These are phyloP conservation scores for Calcarisporium arbuscula DNA, from an alignment of 2,329 filamentous ascomycete genomes.

Conservation along the genomic window DNA sequence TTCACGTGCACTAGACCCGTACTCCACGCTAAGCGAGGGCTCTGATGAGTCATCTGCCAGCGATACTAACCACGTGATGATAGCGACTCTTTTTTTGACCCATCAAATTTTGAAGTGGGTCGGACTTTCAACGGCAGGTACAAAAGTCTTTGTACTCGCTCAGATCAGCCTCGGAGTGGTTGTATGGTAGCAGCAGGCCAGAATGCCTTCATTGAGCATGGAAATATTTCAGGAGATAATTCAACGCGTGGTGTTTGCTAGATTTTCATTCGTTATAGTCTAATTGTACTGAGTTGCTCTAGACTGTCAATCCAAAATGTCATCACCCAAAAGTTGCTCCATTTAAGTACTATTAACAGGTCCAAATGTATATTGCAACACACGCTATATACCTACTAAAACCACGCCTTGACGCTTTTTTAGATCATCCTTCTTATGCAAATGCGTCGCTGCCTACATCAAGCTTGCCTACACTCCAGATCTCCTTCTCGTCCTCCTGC, in stretches of 20 bases:
- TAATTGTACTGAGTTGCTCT: too few species aligned
- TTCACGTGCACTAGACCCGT: constrained; percentile 30
- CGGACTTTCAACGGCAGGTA: too few species aligned
- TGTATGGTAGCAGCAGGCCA: too few species aligned
- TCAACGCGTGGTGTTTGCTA: too few species aligned
- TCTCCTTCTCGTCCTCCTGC: constrained; percentile 86
- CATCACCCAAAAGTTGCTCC: too few species aligned
- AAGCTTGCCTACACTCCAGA: constrained; percentile 91
- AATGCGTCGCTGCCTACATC: constrained; percentile 64
- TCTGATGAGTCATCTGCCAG: constrained; percentile 22
- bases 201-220: too few species aligned
- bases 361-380: constrained; percentile 8
- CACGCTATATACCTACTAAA: constrained; percentile 8
- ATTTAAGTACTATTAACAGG: not conserved
- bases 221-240: too few species aligned
- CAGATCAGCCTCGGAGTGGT: too few species aligned
- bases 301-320: too few species aligned
- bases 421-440: constrained; percentile 26
- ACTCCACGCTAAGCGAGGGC: constrained; percentile 34
- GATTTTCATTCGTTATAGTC: too few species aligned
- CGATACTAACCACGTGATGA: constrained; percentile 13
- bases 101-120: not conserved
- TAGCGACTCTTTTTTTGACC: not conserved
- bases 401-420: too few species aligned
- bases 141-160: too few species aligned